Evolutionary conservation across 257 asterid genomes (phyloP), one percentile per base, ranked within the genome.

Genomic region (Solanum raphanifolium): DNA sequence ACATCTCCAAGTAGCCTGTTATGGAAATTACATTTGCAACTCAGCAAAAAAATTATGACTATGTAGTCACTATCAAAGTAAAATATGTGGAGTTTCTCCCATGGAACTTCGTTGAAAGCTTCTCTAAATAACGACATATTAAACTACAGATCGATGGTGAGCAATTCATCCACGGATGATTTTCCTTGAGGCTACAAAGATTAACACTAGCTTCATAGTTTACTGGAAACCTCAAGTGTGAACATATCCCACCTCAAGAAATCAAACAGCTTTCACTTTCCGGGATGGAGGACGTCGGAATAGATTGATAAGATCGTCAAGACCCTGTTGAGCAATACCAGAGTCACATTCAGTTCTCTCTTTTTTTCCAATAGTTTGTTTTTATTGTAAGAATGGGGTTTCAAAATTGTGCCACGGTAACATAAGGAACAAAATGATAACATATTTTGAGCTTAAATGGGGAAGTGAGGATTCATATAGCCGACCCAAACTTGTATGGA

Each of bases 251-350:
- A 65, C 60, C 81, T 60, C 87, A 65, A 55, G 13, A 74, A 83
- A 73, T 91, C 88, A 95, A 84, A 91, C 91, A 73, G 98, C 32
- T 92, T 96, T 96, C 89, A 91, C 92, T 92, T 94, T 96, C 43
- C 98, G 98, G 25, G 98, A 94, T 68, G 98, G 91, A 83, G 98
- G 99, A 1, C 98, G 98, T 66, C 99, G 98, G 91, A 96, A 95
- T 83, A 96, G 90, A 86, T 95, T 93, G 92, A 96, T 96, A 55
- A 96, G 94, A 91, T 96, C 98, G 79, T 96, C 99, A 65, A 96
- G 94, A 78, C 98, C 99, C 99, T 96, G 98, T 87, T 55, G 69
- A 87, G 82, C 86, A 87, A 86, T 31, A 81, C 72, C 60, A 66
- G 25, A 25, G 34, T 83, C 48, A 76, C 35, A 23, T 85, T 74